phyloP scores from a whole-genome alignment of 208 protist genomes.

The Entamoeba histolytica region DNA sequence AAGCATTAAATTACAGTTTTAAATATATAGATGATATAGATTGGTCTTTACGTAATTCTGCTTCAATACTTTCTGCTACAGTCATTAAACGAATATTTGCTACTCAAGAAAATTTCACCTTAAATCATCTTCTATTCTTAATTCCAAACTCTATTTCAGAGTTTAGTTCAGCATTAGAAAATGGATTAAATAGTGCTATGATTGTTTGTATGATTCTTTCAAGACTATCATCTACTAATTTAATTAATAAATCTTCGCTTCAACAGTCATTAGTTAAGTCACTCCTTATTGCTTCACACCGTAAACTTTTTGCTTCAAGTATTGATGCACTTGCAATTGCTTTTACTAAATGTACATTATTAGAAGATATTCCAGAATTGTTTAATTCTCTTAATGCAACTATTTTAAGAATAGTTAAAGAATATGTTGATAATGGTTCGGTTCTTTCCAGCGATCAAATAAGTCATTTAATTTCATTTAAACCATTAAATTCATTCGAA shows the following conservation, averaged over 20 bases:
- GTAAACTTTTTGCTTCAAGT: not conserved
- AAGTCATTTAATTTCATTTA: not conserved
- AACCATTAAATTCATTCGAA: not conserved
- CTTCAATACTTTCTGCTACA: not conserved
- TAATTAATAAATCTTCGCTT: no score
- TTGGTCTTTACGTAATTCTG: not conserved
- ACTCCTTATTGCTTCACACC: not conserved
- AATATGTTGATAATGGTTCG: not conserved
- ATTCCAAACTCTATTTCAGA: not conserved
- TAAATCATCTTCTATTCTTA: not conserved
- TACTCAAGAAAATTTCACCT: not conserved
- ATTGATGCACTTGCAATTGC: not conserved
- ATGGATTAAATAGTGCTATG: not conserved
- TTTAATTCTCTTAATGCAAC: not conserved
- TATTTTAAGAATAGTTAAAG: not conserved
- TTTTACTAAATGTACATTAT: not conserved
- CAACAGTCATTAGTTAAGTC: no score
- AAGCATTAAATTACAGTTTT: not conserved
- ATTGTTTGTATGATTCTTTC: not conserved
- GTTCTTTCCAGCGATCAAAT: not conserved
- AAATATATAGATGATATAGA: not conserved
- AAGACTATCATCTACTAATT: no score
- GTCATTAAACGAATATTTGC: not conserved
- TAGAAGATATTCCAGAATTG: not conserved
- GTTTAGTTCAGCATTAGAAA: not conserved